phyloP scores from a whole-genome alignment of 371 early-diverging fungal species.

The Amoeboaphelidium protococcarum region DNA sequence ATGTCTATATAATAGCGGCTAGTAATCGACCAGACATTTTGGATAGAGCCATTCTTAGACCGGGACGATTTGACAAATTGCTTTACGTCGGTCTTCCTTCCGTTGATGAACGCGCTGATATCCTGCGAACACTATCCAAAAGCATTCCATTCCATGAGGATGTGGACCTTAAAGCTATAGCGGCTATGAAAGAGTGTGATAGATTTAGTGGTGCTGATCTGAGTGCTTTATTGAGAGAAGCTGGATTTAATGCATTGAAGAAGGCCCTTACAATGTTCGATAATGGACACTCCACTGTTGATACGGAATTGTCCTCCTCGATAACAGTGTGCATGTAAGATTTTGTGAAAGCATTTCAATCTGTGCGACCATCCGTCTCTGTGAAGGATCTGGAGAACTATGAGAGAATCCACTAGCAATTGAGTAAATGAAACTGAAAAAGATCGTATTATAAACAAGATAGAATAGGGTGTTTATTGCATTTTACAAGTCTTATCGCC shows the following conservation, averaged over 20 bases:
- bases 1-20: constrained; percentile 91
- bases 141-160: constrained; percentile 45
- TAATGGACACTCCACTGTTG: too few relatives aligned
- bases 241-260: constrained; percentile 48
- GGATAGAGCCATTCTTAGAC: constrained; percentile 92
- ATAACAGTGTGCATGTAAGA: too few relatives aligned
- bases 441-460: too few relatives aligned
- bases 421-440: too few relatives aligned
- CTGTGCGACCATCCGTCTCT: too few relatives aligned
- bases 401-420: too few relatives aligned
- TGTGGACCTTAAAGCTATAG: constrained; percentile 43
- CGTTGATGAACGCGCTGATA: constrained; percentile 53
- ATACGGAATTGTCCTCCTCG: too few relatives aligned
- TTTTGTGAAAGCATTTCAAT: too few relatives aligned
- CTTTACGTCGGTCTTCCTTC: constrained; percentile 86
- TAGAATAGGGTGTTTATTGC: not conserved
- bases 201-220: constrained; percentile 88
- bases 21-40: constrained; percentile 95
- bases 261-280: too few relatives aligned
- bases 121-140: constrained; percentile 48
- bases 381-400: too few relatives aligned
- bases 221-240: constrained; percentile 65
- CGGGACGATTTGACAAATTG: constrained; percentile 93
- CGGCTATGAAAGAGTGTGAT: constrained; percentile 38
- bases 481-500: not conserved